Evolutionary conservation across 768 basidiomycete species (phyloP).

Genomic region (Termitomyces bulborhizus): DNA sequence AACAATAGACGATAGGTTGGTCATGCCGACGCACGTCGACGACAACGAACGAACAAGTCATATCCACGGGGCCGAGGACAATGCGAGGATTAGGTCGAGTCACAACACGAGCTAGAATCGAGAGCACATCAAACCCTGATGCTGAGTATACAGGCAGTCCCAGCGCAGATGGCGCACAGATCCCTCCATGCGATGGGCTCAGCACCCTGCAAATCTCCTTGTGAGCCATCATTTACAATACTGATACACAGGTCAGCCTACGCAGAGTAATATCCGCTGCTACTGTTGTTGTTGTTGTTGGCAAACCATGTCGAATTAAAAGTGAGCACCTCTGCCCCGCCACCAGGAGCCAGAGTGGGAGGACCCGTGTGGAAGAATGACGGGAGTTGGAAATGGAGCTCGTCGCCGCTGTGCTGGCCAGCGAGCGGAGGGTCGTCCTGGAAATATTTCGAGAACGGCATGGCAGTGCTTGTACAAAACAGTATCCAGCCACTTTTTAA

Average conservation of each 20-base stretch:
- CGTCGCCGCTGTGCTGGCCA: constrained; percentile 7
- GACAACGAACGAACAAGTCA: constrained; percentile 89
- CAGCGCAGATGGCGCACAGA: constrained; percentile 25
- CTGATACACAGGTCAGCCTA: not conserved
- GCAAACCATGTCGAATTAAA: constrained; percentile 44
- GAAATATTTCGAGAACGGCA: constrained; percentile 38
- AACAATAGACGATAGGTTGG: constrained; percentile 86
- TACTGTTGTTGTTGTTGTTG: constrained; percentile 29
- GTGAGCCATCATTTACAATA: too few relatives aligned
- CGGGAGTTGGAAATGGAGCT: constrained; percentile 52
- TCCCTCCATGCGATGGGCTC: not conserved
- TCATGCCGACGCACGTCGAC: constrained; percentile 81
- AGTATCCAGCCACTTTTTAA: too few relatives aligned
- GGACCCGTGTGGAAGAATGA: constrained; percentile 36
- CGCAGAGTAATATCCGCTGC: constrained; percentile 15
- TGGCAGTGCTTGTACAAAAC: not conserved
- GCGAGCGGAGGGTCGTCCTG: constrained; percentile 12
- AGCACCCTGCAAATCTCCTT: not conserved
- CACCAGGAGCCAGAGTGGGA: constrained; percentile 61
- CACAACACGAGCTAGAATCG: constrained; percentile 73
- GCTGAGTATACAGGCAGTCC: constrained; percentile 73
- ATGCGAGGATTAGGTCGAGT: constrained; percentile 70
- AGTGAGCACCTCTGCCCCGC: constrained; percentile 71
- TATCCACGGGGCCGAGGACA: constrained; percentile 84
- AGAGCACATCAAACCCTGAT: constrained; percentile 87